These are phyloP conservation scores for Candida germanica DNA, from an alignment of 805 yeast species.

Conservation along the genomic window DNA sequence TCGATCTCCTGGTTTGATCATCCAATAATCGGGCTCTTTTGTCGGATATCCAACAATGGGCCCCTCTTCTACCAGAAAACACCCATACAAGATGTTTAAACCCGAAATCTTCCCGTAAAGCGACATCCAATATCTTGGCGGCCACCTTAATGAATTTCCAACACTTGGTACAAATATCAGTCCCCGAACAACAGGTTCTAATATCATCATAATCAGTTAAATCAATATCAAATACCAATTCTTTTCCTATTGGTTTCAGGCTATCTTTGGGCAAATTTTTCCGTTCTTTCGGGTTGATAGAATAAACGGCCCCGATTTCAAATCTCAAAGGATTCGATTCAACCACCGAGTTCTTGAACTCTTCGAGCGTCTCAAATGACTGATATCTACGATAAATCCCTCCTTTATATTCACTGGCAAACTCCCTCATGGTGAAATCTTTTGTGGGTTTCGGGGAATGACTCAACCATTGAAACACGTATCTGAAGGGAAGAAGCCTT, in stretches of 20 bases:
- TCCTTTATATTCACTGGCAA: conserved; percentile 84
- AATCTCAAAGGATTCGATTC: conserved; percentile 82
- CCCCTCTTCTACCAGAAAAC: conserved; percentile 97
- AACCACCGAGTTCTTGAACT: conserved; percentile 74
- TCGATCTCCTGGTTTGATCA: conserved; percentile 71
- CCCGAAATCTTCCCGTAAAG: conserved; percentile 85
- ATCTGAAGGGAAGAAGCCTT: conserved; percentile 69
- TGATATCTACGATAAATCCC: conserved; percentile 91
- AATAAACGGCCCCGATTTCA: conserved; percentile 91
- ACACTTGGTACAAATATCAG: conserved; percentile 81
- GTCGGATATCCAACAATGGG: conserved; percentile 98
- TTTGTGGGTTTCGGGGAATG: conserved; percentile 74
- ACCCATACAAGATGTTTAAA: conserved; percentile 88
- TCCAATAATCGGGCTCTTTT: conserved; percentile 69
- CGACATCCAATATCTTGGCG: conserved; percentile 64
- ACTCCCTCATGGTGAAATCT: conserved; percentile 85
- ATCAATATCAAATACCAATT: conserved; percentile 94
- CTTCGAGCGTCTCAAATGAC: conserved; percentile 63
- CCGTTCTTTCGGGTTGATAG: conserved; percentile 82
- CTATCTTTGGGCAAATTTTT: conserved; percentile 72
- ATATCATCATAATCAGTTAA: conserved; percentile 93
- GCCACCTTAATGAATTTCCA: conserved; percentile 93
- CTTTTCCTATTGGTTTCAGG: conserved; percentile 80
- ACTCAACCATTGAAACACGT: conserved; percentile 83
- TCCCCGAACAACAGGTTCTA: conserved; percentile 89